phyloP scores from a whole-genome alignment of 176 grass and related monocot species.

The Aechmea fasciata region DNA sequence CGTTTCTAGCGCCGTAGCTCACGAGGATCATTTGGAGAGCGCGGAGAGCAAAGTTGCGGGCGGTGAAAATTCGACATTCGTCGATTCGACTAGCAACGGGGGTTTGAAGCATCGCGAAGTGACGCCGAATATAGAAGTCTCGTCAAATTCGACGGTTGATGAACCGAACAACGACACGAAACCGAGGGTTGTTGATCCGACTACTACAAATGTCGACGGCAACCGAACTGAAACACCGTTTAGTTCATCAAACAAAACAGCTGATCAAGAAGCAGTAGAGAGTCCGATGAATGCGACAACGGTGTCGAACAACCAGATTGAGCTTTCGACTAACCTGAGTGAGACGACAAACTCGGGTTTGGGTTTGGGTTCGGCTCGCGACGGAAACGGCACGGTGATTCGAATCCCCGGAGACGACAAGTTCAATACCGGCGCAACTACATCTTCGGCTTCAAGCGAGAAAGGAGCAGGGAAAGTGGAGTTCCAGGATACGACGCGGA shows the following conservation, averaged over 20 bases:
- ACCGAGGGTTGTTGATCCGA: slow-evolving; percentile 15
- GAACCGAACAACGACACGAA: slow-evolving; percentile 5
- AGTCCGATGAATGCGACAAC: slow-evolving; percentile 23
- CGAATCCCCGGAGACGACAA: slow-evolving; percentile 2
- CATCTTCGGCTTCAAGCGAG: not conserved
- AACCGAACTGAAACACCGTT: not conserved
- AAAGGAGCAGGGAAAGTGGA: not conserved
- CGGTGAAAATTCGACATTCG: slow-evolving; percentile 31
- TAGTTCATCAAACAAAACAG: not conserved
- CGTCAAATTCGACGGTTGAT: slow-evolving; percentile 9
- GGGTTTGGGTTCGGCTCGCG: slow-evolving; percentile 18
- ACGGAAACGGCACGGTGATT: slow-evolving; percentile 3
- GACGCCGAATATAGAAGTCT: slow-evolving; percentile 3
- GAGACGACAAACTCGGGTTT: slow-evolving; percentile 5
- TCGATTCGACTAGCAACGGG: slow-evolving; percentile 1
- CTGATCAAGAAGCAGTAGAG: slow-evolving; percentile 12
- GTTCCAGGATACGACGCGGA: not conserved
- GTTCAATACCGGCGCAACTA: not conserved
- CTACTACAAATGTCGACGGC: slow-evolving; percentile 15
- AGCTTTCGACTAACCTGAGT: slow-evolving; percentile 28
- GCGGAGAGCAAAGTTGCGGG: slow-evolving; percentile 49
- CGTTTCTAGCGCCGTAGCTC: slow-evolving; percentile 50
- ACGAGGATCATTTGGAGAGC: slow-evolving; percentile 64
- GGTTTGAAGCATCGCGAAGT: not conserved
- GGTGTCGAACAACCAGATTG: slow-evolving; percentile 20